Conservation (phyloP, 2,329 filamentous ascomycete species). For the Colletotrichum lentis region DNA sequence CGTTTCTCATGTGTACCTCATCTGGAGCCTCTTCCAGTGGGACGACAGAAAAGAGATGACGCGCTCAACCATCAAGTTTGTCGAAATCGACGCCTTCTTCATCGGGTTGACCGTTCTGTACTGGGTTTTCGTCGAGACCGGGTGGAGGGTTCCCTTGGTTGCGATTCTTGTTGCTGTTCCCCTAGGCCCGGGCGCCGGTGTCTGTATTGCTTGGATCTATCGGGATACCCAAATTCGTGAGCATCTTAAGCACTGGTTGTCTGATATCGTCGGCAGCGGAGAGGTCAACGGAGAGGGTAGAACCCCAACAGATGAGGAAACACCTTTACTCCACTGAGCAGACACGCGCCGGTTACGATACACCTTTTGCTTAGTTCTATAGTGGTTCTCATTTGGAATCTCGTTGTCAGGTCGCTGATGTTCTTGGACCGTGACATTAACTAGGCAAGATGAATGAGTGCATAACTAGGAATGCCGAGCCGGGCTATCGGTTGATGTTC, state of each 20-base stretch:
- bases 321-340: constrained; percentile 44
- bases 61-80: constrained; percentile 54
- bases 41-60: constrained; percentile 62
- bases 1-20: constrained; percentile 52
- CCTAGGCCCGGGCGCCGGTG: constrained; percentile 51
- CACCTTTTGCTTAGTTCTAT: too few species aligned
- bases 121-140: constrained; percentile 62
- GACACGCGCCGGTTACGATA: neutral
- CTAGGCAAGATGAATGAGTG: too few species aligned
- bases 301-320: constrained; percentile 45
- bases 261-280: constrained; percentile 9
- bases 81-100: constrained; percentile 58
- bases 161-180: constrained; percentile 45
- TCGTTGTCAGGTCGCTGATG: neutral
- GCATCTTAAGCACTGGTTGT: constrained; percentile 36
- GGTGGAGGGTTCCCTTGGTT: constrained; percentile 51
- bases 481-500: too few species aligned
- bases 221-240: constrained; percentile 49
- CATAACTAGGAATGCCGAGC: too few species aligned
- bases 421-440: too few species aligned
- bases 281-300: constrained; percentile 15
- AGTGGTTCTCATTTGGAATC: neutral
- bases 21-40: constrained; percentile 50
- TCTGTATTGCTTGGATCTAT: constrained; percentile 52
- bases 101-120: constrained; percentile 59